These are phyloP conservation scores for Cladobotryum mycophilum DNA, from an alignment of 2,329 filamentous ascomycete genomes.

Conservation along the genomic window DNA sequence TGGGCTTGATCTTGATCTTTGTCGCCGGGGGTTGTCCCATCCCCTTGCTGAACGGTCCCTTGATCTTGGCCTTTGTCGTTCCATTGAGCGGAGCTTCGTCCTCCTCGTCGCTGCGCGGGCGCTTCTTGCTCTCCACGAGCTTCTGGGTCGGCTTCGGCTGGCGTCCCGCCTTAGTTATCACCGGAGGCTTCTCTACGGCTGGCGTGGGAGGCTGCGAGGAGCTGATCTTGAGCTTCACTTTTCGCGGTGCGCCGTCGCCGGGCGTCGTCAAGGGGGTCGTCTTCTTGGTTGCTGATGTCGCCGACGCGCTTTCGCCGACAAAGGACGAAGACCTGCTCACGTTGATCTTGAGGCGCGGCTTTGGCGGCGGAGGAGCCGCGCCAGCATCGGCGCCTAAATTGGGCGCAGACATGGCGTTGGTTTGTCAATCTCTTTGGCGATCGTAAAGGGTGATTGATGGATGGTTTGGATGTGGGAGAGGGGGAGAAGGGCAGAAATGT, in stretches of 20 bases:
- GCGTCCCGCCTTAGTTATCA: constrained; percentile 55
- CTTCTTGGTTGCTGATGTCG: constrained; percentile 12
- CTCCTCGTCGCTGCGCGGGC: constrained; percentile 50
- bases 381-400: constrained; percentile 17
- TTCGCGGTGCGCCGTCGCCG: constrained; percentile 26
- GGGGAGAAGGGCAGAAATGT: too few species aligned
- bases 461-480: too few species aligned
- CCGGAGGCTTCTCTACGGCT: constrained; percentile 7
- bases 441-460: background rate
- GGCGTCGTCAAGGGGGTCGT: constrained; percentile 17
- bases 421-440: background rate
- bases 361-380: constrained; percentile 22
- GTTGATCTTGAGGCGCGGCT: constrained; percentile 36
- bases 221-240: constrained; percentile 38
- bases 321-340: constrained; percentile 32
- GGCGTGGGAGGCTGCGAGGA: constrained; percentile 28
- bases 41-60: background rate
- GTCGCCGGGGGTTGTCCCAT: constrained; percentile 33
- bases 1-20: constrained; percentile 48
- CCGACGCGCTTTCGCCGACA: constrained; percentile 21
- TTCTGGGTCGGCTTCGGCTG: constrained; percentile 55
- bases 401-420: constrained; percentile 23
- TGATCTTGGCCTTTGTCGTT: constrained; percentile 32
- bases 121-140: constrained; percentile 54
- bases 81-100: constrained; percentile 30